Percentiles rank a stretch among this genome's conserved stretches.
Evolutionary conservation across 106 monocot species (phyloP).

Genomic region (Phalaenopsis aphrodite): DNA sequence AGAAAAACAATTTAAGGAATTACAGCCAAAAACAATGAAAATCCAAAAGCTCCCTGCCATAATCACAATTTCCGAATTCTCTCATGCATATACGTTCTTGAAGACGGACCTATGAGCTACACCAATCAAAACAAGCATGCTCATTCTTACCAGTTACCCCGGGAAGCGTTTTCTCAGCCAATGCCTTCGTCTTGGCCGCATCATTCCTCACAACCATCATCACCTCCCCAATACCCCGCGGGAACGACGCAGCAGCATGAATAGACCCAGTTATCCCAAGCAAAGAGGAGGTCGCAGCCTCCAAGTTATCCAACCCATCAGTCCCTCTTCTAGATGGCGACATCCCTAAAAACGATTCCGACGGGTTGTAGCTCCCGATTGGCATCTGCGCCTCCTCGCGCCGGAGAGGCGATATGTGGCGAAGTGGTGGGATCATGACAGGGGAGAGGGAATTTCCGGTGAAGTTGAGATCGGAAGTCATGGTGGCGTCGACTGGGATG

Average conservation of each 20-base stretch:
- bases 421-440: slow-evolving; percentile 88
- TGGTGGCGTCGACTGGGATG: neutral
- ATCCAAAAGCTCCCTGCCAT: neutral
- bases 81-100: neutral
- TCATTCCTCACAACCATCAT: slow-evolving; percentile 15
- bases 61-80: neutral
- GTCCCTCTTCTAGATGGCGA: slow-evolving; percentile 45
- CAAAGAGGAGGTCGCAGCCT: slow-evolving; percentile 21
- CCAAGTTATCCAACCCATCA: slow-evolving; percentile 30
- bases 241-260: slow-evolving; percentile 35
- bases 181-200: slow-evolving; percentile 28
- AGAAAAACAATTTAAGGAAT: too few species aligned
- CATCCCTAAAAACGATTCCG: slow-evolving; percentile 24
- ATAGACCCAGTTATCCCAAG: slow-evolving; percentile 12
- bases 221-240: slow-evolving; percentile 39
- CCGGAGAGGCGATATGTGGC: slow-evolving; percentile 35
- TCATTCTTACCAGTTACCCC: slow-evolving; percentile 38
- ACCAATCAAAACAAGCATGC: neutral
- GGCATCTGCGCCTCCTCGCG: slow-evolving; percentile 17
- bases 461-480: slow-evolving; percentile 13
- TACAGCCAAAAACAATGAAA: neutral
- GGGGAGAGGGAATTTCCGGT: slow-evolving; percentile 57
- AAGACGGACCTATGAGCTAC: neutral
- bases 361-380: slow-evolving; percentile 64
- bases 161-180: slow-evolving; percentile 39